A percentile compares a stretch with the other conserved stretches of the same genome.
Evolutionary conservation across 1,139 yeast species (phyloP).

Genomic region (Kodamaea arcana): DNA sequence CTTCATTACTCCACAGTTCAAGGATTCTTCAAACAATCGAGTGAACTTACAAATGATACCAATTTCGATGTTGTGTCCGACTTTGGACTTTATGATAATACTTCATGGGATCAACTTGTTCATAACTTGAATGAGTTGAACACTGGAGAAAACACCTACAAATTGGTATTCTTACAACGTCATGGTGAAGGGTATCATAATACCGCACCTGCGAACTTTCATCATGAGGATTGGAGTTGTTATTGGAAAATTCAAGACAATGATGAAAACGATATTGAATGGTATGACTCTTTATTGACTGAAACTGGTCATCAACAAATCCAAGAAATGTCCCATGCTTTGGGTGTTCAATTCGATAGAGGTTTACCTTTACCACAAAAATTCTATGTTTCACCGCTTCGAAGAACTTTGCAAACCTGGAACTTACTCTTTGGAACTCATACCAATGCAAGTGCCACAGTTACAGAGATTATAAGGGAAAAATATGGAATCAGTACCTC

Average conservation of each 20-base stretch:
- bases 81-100: conserved; percentile 18
- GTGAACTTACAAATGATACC: conserved; percentile 13
- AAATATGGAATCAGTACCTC: conserved; percentile 36
- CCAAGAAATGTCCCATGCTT: conserved; percentile 1
- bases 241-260: conserved; percentile 30
- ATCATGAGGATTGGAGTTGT: conserved; percentile 28
- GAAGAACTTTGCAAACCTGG: conserved; percentile 35
- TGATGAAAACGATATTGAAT: conserved; percentile 22
- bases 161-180: conserved; percentile 35
- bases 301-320: conserved; percentile 22
- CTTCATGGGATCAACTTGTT: conserved; percentile 16
- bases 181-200: conserved; percentile 44
- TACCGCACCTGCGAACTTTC: conserved; percentile 21
- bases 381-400: conserved; percentile 32
- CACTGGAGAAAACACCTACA: conserved; percentile 10
- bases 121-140: conserved; percentile 8
- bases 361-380: conserved; percentile 26
- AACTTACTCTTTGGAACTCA: conserved; percentile 22
- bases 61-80: conserved; percentile 12
- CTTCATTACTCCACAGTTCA: conserved; percentile 10
- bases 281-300: conserved; percentile 40
- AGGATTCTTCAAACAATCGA: conserved; percentile 21
- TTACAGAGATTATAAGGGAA: conserved; percentile 35
- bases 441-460: conserved; percentile 16
- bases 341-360: conserved; percentile 11